phyloP scores from a whole-genome alignment of 2,329 filamentous ascomycete species.

The Hymenotorrendiella dingleyae region DNA sequence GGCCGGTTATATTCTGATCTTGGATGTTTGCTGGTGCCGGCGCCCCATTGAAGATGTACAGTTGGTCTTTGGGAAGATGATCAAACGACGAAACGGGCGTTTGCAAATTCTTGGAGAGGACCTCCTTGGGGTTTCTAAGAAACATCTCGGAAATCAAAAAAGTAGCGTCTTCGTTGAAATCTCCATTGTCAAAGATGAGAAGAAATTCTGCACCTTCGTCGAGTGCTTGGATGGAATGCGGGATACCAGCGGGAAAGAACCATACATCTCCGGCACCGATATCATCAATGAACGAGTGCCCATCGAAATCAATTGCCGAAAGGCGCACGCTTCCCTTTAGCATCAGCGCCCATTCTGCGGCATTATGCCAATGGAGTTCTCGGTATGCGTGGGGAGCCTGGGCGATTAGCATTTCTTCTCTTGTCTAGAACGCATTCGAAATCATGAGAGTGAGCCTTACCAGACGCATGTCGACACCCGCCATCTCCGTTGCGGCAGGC shows the following conservation, averaged over 20 bases:
- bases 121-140: conserved; percentile 32
- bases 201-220: conserved; percentile 52
- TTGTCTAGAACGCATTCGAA: too few species aligned
- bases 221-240: conserved; percentile 49
- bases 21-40: conserved; percentile 39
- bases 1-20: conserved; percentile 40
- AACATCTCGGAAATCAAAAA: conserved; percentile 41
- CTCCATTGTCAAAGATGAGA: conserved; percentile 53
- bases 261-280: conserved; percentile 43
- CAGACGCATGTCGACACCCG: conserved; percentile 54
- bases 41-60: conserved; percentile 50
- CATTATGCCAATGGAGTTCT: conserved; percentile 58
- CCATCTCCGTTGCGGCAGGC: conserved; percentile 43
- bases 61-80: conserved; percentile 39
- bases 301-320: conserved; percentile 46
- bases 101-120: conserved; percentile 49
- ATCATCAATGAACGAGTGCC: conserved; percentile 42
- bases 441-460: too few species aligned
- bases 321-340: conserved; percentile 48
- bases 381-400: conserved; percentile 52
- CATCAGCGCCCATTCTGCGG: conserved; percentile 46
- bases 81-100: conserved; percentile 42
- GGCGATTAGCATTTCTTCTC: too few species aligned
- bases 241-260: conserved; percentile 42
- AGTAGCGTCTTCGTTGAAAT: conserved; percentile 53